Evolutionary conservation across 2,329 filamentous ascomycete genomes (phyloP).

Genomic region (Lasiodiplodia citricola): DNA sequence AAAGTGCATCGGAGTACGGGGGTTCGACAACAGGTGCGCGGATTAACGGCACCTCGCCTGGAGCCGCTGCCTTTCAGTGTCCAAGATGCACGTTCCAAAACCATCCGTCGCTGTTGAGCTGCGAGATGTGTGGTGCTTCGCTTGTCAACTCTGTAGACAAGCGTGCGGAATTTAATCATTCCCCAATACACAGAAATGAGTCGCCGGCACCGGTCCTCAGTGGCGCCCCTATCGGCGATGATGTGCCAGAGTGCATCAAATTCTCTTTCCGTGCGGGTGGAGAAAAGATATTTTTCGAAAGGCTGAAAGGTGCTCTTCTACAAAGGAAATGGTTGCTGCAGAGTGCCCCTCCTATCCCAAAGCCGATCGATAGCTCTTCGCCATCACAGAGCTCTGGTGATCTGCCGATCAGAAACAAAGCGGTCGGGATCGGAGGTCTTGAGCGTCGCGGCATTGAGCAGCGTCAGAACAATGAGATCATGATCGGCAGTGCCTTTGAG

Average conservation of each 20-base stretch:
- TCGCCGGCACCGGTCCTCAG: slow-evolving; percentile 77
- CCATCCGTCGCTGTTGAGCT: slow-evolving; percentile 81
- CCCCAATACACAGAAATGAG: slow-evolving; percentile 60
- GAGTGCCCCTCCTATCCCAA: slow-evolving; percentile 85
- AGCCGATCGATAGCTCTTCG: slow-evolving; percentile 48
- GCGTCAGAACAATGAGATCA: slow-evolving; percentile 88
- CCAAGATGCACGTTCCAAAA: slow-evolving; percentile 94
- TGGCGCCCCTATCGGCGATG: slow-evolving; percentile 54
- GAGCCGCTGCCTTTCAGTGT: slow-evolving; percentile 55
- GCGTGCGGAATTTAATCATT: slow-evolving; percentile 45
- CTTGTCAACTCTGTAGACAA: slow-evolving; percentile 61
- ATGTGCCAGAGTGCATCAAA: slow-evolving; percentile 79
- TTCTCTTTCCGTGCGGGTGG: slow-evolving; percentile 90
- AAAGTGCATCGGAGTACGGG: slow-evolving; percentile 48
- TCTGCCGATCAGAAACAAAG: slow-evolving; percentile 54
- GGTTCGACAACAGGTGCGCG: not conserved
- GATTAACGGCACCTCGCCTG: not conserved
- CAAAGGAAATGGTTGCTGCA: slow-evolving; percentile 96
- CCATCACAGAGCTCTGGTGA: not conserved
- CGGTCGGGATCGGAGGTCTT: slow-evolving; percentile 88
- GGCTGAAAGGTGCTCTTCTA: slow-evolving; percentile 83
- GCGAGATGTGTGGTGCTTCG: slow-evolving; percentile 88
- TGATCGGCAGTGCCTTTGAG: slow-evolving; percentile 94
- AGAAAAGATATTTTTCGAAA: slow-evolving; percentile 87
- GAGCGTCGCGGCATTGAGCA: slow-evolving; percentile 84